A percentile compares a stretch with the other conserved stretches of the same genome.
Conservation (phyloP, 352 stramenopile genomes). For the Globisporangium nodosum region DNA sequence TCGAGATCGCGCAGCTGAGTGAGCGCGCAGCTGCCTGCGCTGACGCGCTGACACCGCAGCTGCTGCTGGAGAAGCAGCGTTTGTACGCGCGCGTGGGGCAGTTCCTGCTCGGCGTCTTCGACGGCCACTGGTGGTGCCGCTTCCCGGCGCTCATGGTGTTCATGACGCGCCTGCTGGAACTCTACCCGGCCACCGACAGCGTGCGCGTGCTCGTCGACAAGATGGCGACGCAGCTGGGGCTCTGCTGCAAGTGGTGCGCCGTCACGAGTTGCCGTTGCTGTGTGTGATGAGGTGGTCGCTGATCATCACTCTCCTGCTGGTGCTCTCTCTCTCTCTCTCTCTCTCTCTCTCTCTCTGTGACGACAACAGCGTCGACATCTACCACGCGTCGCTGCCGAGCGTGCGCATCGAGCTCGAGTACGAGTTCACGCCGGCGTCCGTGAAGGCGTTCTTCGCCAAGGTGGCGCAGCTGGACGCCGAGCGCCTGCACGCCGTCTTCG, state of each 20-base stretch:
- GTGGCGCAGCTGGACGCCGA: slow-evolving; percentile 65
- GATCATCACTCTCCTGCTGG: background rate
- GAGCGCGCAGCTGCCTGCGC: slow-evolving; percentile 16
- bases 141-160: slow-evolving; percentile 82
- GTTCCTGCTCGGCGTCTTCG: slow-evolving; percentile 64
- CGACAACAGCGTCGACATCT: slow-evolving; percentile 70
- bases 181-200: slow-evolving; percentile 64
- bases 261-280: background rate
- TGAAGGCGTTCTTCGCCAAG: slow-evolving; percentile 74
- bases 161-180: slow-evolving; percentile 83
- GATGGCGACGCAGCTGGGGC: slow-evolving; percentile 58
- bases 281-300: background rate
- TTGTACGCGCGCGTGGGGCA: slow-evolving; percentile 74
- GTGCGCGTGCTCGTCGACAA: slow-evolving; percentile 69
- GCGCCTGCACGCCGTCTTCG: slow-evolving; percentile 53
- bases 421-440: slow-evolving; percentile 68
- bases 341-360: background rate
- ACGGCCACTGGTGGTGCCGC: slow-evolving; percentile 77
- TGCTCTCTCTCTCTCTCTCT: too few relatives aligned
- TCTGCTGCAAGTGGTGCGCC: slow-evolving; percentile 61
- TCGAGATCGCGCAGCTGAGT: slow-evolving; percentile 25
- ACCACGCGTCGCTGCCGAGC: slow-evolving; percentile 68
- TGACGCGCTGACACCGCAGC: slow-evolving; percentile 4
- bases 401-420: slow-evolving; percentile 71
- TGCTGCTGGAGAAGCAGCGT: slow-evolving; percentile 52